Evolutionary conservation across 257 asterid genomes (phyloP).

Genomic region (Solanum etuberosum): DNA sequence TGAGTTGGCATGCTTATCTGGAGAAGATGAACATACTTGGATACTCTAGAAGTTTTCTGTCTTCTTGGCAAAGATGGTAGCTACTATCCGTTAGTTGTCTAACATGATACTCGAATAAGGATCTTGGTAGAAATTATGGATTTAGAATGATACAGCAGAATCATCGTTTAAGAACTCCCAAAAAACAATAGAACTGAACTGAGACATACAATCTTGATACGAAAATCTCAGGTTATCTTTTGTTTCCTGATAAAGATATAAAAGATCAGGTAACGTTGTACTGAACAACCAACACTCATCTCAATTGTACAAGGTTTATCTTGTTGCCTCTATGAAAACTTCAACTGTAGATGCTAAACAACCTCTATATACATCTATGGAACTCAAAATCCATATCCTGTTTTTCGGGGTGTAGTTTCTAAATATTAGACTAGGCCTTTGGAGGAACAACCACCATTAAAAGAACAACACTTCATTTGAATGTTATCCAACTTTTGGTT

Average conservation of each 20-base stretch:
- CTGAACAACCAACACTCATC: neutral
- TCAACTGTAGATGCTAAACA: neutral
- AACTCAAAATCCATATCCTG: neutral
- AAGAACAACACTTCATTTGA: neutral
- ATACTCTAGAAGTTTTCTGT: neutral
- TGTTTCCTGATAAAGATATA: neutral
- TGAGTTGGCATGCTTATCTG: neutral
- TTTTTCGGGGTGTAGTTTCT: neutral
- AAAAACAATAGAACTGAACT: neutral
- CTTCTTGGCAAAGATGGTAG: neutral
- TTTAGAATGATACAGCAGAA: neutral
- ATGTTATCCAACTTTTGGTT: neutral
- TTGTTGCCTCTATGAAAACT: neutral
- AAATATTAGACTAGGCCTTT: neutral
- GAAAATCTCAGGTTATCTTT: neutral
- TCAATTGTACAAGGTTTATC: neutral
- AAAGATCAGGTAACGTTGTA: neutral
- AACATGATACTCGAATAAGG: neutral
- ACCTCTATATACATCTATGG: neutral
- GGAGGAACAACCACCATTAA: neutral
- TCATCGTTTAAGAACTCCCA: neutral
- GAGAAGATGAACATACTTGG: neutral
- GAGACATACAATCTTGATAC: neutral
- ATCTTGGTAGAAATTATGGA: neutral
- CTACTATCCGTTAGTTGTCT: neutral